Evolutionary conservation across 495 filamentous ascomycete species (phyloP).

Genomic region (Penicillium subrubescens): DNA sequence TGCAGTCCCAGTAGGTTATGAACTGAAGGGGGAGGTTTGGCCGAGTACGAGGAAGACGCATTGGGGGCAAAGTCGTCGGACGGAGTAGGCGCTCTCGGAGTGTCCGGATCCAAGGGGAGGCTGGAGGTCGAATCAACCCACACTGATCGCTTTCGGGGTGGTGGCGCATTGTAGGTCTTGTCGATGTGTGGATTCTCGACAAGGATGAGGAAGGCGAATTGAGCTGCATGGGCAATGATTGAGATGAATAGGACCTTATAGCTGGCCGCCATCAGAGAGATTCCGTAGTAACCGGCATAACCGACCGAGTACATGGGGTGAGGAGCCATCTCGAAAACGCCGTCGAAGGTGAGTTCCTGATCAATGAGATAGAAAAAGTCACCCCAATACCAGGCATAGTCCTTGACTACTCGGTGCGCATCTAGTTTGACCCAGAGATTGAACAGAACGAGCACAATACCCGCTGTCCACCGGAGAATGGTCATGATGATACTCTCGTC

Average conservation of each 20-base stretch:
- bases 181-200: constrained; percentile 98
- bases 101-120: constrained; percentile 36
- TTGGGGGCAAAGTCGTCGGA: constrained; percentile 43
- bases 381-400: constrained; percentile 99
- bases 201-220: constrained; percentile 86
- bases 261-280: constrained; percentile 97
- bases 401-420: constrained; percentile 97
- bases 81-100: constrained; percentile 39
- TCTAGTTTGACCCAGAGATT: constrained; percentile 99
- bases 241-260: constrained; percentile 97
- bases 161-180: constrained; percentile 92
- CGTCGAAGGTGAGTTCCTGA: constrained; percentile 96
- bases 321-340: constrained; percentile 98
- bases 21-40: constrained; percentile 61
- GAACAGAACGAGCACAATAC: constrained; percentile 81
- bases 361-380: constrained; percentile 99
- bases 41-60: constrained; percentile 38
- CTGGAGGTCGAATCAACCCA: constrained; percentile 42
- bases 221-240: constrained; percentile 89
- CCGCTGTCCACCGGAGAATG: constrained; percentile 75
- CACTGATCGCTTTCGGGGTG: constrained; percentile 63
- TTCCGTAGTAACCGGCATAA: constrained; percentile 97
- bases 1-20: constrained; percentile 79
- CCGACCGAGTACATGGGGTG: constrained; percentile 99
- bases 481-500: constrained; percentile 72